Base-by-base conservation (phyloP, 2,329 filamentous ascomycete species). In the Aspergillus aculeatus region DNA sequence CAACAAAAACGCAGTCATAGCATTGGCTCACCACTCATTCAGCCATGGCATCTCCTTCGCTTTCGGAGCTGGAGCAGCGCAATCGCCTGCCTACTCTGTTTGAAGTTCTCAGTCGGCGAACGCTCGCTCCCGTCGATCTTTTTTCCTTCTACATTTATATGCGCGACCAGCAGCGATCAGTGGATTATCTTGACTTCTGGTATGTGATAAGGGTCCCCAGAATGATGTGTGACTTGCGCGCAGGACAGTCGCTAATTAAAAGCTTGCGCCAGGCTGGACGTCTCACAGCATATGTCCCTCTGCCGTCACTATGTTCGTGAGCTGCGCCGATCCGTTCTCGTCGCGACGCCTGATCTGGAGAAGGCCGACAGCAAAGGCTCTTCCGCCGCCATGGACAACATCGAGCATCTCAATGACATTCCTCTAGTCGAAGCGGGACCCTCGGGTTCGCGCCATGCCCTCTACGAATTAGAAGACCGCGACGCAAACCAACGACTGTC, bases 131-230 rank as follows among this genome's bases (percentile, higher is more conserved):
- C 0, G 94, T 99, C 59, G 96, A 99, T 73, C 83, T 99, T 11
- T 99, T 96, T 77, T 97, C 93, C 2, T 99, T 99, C 81, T 99
- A 99, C 79, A 99, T 99, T 70, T 99, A 96, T 79, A 99, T 99
- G 95, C 87, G 95, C 71, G 96, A 99, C 76, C 93, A 97, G 78
- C 95, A 99, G 77, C 88, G 93, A 75, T 97, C 94, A 7, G 95
- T 99, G 12, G 95, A 99, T 73, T 99, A 99, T 71, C 82, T 99
- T 47, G 95, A 99, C 75, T 99, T 99, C 78, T 99, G 96, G 95
- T 98, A 81, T 60, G 86, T 19, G 0, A 12, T 35, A n/a, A 21
- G 14, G 23, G 32, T 19, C 9, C n/a, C 24, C 6, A 32, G 26
- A 10, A n/a, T 9, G 19, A 2, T 24, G 26, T 0, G 12, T 31